Conservation (phyloP, 2,329 filamentous ascomycete species). For the Venturia pyrina region DNA sequence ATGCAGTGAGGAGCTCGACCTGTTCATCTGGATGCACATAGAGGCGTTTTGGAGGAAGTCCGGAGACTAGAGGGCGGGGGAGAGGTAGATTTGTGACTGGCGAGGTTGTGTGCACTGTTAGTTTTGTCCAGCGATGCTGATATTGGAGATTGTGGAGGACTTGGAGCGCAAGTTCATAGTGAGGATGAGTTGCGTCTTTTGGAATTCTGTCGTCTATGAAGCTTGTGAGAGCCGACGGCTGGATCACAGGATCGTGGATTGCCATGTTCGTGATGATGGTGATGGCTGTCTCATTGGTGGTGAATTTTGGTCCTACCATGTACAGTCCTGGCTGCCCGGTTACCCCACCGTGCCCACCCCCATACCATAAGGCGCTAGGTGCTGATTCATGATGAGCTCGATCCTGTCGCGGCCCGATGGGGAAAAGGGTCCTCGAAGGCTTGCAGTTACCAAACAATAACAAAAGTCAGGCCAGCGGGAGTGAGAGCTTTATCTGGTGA, state of each 20-base stretch:
- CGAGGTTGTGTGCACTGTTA: conserved; percentile 44
- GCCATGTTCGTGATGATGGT: not conserved
- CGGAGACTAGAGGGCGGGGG: conserved; percentile 57
- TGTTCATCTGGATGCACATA: conserved; percentile 80
- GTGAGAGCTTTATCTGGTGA: not conserved
- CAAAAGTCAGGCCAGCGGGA: not conserved
- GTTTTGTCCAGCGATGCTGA: conserved; percentile 64
- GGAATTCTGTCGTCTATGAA: not conserved
- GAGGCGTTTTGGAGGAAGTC: conserved; percentile 60
- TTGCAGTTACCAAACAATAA: not conserved
- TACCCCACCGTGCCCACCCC: not conserved
- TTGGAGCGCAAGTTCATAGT: conserved; percentile 44
- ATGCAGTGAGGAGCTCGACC: conserved; percentile 57
- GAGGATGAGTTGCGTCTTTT: not conserved
- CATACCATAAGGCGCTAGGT: no score
- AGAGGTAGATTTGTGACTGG: conserved; percentile 31
- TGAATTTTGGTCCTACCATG: not conserved
- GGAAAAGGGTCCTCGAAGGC: not conserved
- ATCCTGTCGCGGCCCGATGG: not conserved
- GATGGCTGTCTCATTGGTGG: not conserved
- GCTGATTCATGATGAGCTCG: not conserved
- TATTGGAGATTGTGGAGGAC: conserved; percentile 62
- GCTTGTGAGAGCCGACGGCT: not conserved
- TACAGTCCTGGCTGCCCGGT: not conserved
- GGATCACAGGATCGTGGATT: not conserved